These are phyloP conservation scores for Carex littledalei DNA, from an alignment of 176 grass and related monocot genomes.

Conservation along the genomic window DNA sequence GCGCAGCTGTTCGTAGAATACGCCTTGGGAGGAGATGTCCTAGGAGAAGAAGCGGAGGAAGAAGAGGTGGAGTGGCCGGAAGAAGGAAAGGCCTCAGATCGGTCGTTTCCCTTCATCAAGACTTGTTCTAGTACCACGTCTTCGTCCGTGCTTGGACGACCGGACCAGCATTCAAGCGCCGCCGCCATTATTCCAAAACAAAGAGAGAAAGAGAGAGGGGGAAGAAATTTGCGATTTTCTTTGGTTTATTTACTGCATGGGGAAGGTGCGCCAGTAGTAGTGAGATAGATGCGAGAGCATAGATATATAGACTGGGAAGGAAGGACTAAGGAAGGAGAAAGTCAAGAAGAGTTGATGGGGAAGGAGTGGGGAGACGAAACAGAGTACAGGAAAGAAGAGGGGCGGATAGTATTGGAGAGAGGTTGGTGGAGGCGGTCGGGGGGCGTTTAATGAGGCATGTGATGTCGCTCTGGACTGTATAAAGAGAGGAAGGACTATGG, in stretches of 20 bases:
- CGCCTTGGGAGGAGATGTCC: constrained; percentile 1
- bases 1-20: neutral
- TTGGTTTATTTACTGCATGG: neutral
- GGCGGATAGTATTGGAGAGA: neutral
- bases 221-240: neutral
- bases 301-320: neutral
- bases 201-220: neutral
- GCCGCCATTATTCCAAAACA: constrained; percentile 53
- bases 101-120: constrained; percentile 75
- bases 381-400: neutral
- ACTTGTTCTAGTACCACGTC: constrained; percentile 93
- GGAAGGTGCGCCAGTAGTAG: neutral
- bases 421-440: neutral
- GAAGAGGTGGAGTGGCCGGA: constrained; percentile 33
- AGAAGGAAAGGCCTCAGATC: constrained; percentile 68
- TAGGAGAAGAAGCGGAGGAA: constrained; percentile 20
- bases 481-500: neutral
- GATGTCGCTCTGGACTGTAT: constrained; percentile 11
- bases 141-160: constrained; percentile 94
- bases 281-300: neutral
- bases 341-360: neutral
- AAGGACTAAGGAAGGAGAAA: neutral
- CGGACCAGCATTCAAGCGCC: constrained; percentile 98
- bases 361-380: neutral
- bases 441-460: constrained; percentile 23